Evolutionary conservation across 2,329 filamentous ascomycete species (phyloP).

Genomic region (Trichoderma sp.): DNA sequence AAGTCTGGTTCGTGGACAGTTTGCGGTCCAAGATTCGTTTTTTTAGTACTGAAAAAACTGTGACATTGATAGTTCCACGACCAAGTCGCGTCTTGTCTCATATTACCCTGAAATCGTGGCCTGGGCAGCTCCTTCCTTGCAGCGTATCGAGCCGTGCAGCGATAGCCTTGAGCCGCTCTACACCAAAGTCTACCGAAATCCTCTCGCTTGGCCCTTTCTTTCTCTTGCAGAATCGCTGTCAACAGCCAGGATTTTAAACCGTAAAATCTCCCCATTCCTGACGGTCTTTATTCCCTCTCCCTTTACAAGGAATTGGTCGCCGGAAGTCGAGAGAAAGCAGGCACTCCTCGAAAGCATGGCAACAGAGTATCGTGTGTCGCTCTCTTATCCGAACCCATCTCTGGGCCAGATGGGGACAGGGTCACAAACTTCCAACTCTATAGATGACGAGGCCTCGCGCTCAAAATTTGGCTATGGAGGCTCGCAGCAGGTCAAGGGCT

Average conservation of each 20-base stretch:
- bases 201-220: not conserved
- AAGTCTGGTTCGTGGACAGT: not conserved
- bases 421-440: constrained; percentile 18
- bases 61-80: constrained; percentile 11
- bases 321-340: not conserved
- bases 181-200: not conserved
- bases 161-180: not conserved
- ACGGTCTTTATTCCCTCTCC: not conserved
- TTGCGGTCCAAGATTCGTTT: not conserved
- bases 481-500: constrained; percentile 7
- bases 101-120: not conserved
- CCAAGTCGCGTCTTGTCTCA: constrained; percentile 16
- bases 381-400: constrained; percentile 42
- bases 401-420: constrained; percentile 38
- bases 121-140: constrained; percentile 12
- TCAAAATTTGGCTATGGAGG: constrained; percentile 9
- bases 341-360: constrained; percentile 32
- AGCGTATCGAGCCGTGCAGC: not conserved
- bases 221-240: not conserved
- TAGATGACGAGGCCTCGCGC: not conserved
- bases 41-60: not conserved
- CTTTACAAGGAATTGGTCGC: not conserved
- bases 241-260: not conserved
- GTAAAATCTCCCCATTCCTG: not conserved
- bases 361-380: constrained; percentile 38